Conservation (phyloP, 1,139 yeast genomes). For the Saccharomyces hybrid region DNA sequence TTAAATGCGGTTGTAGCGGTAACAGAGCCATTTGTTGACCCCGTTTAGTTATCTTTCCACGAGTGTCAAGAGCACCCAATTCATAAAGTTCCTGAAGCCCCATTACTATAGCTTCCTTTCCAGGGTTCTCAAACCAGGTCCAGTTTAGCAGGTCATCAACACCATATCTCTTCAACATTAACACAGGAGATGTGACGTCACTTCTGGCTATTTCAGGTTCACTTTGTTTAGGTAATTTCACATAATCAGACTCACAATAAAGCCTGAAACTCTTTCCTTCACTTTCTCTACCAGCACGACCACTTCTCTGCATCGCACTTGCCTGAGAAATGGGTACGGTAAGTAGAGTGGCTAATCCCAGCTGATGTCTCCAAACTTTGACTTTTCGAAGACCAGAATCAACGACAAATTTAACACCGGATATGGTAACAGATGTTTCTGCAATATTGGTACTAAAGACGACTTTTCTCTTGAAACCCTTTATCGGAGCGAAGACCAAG, state of each 20-base stretch:
- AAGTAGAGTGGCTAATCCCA: constrained; percentile 82
- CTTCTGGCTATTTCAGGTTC: constrained; percentile 90
- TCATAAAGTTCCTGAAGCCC: constrained; percentile 75
- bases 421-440: constrained; percentile 91
- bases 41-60: constrained; percentile 64
- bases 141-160: constrained; percentile 78
- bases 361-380: constrained; percentile 87
- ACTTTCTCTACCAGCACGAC: constrained; percentile 97
- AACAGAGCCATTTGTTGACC: constrained; percentile 83
- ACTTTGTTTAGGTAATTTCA: constrained; percentile 61
- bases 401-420: constrained; percentile 90
- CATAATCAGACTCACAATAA: constrained; percentile 66
- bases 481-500: constrained; percentile 59
- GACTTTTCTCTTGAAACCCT: constrained; percentile 55
- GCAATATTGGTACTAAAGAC: constrained; percentile 93
- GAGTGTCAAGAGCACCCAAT: constrained; percentile 69
- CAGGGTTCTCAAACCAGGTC: constrained; percentile 92
- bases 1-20: constrained; percentile 85
- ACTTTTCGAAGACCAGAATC: constrained; percentile 91
- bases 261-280: constrained; percentile 86
- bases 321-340: constrained; percentile 93
- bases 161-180: constrained; percentile 76
- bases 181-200: constrained; percentile 75
- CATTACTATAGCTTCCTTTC: constrained; percentile 63
- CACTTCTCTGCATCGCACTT: constrained; percentile 90